Conservation (phyloP, 2,329 filamentous ascomycete species). For the Colletotrichum eremochloae region DNA sequence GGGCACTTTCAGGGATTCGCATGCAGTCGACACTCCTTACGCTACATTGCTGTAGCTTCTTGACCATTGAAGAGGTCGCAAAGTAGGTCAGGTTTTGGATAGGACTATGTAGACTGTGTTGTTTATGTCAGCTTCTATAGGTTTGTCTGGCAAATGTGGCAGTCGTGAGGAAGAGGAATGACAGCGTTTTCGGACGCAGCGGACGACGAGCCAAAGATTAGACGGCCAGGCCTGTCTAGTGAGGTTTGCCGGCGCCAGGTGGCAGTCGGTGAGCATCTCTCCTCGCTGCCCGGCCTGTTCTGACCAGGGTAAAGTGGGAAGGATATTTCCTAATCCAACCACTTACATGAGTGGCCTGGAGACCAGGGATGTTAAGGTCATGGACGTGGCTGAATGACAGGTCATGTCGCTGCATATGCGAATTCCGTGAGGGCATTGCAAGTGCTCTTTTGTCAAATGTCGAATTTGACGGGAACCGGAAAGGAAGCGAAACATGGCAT, state of each 20-base stretch:
- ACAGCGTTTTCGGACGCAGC: not conserved
- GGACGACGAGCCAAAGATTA: not conserved
- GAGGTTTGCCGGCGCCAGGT: conserved; percentile 19
- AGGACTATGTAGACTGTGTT: not conserved
- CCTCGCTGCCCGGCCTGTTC: not conserved
- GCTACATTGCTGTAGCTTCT: conserved; percentile 13
- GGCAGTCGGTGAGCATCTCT: conserved; percentile 37
- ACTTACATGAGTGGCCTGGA: conserved; percentile 33
- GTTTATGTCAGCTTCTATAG: conserved; percentile 27
- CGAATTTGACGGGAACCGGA: conserved; percentile 3
- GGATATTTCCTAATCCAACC: conserved; percentile 37
- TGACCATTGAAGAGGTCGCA: conserved; percentile 2
- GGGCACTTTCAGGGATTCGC: conserved; percentile 13
- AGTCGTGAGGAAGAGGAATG: not conserved
- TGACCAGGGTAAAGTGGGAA: conserved; percentile 7
- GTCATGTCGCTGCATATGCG: conserved; percentile 18
- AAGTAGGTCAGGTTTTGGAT: conserved; percentile 18
- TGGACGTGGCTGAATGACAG: conserved; percentile 24
- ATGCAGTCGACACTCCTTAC: conserved; percentile 1
- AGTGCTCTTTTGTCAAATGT: conserved; percentile 6
- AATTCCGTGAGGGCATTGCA: not conserved
- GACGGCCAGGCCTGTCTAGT: not conserved
- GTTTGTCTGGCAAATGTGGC: conserved; percentile 4
- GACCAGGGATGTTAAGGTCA: conserved; percentile 24
- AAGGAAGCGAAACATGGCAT: conserved; percentile 1